phyloP scores from a whole-genome alignment of 768 basidiomycete genomes.

The Panellus pusillus region DNA sequence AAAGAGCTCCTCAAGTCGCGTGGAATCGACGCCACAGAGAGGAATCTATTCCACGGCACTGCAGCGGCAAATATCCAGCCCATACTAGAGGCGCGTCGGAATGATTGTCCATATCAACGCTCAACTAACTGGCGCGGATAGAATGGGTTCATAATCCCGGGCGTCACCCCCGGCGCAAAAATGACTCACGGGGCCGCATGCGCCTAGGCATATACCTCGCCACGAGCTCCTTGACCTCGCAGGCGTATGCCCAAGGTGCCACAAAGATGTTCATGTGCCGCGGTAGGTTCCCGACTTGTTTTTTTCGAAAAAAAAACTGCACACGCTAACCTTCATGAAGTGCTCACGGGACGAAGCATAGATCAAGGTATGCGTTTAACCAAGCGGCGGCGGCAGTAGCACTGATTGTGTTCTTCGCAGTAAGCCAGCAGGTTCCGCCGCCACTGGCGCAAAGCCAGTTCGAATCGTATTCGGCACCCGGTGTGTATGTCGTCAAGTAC shows the following conservation, averaged over 20 bases:
- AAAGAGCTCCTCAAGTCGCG: slow-evolving; percentile 7
- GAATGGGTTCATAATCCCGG: slow-evolving; percentile 14
- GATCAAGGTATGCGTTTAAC: not conserved
- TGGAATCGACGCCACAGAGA: slow-evolving; percentile 10
- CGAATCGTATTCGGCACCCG: slow-evolving; percentile 7
- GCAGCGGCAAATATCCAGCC: slow-evolving; percentile 10
- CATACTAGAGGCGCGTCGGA: slow-evolving; percentile 3
- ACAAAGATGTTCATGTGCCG: slow-evolving; percentile 16
- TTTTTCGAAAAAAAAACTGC: not conserved
- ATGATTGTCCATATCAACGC: too few species aligned
- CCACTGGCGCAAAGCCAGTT: slow-evolving; percentile 2
- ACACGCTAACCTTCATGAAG: not conserved
- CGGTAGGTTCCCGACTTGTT: not conserved
- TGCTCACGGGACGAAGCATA: slow-evolving; percentile 6
- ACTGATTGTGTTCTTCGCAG: too few species aligned
- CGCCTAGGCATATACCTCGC: slow-evolving; percentile 11
- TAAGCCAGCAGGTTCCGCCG: not conserved
- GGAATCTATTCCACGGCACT: slow-evolving; percentile 17
- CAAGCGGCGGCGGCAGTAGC: too few species aligned
- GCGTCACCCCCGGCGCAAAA: not conserved
- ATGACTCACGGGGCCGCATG: slow-evolving; percentile 5
- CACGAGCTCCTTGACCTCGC: not conserved
- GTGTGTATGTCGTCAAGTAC: slow-evolving; percentile 14
- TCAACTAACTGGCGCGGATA: not conserved
- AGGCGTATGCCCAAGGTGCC: slow-evolving; percentile 4